Evolutionary conservation across 495 filamentous ascomycete genomes (phyloP).

Genomic region (Penicillium riverlandense): DNA sequence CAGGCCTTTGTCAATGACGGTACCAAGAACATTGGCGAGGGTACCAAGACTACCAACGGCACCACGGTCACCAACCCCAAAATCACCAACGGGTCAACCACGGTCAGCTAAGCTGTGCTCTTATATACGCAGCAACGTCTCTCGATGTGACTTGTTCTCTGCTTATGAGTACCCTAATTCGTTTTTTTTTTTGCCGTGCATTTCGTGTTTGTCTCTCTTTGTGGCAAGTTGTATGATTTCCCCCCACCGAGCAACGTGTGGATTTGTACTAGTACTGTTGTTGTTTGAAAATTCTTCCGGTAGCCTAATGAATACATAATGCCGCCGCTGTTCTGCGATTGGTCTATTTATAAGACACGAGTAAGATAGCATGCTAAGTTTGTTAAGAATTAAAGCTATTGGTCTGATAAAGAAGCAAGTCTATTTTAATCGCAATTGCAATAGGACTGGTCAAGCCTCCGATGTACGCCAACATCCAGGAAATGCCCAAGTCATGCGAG

Average conservation of each 20-base stretch:
- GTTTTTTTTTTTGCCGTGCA: constrained; percentile 4
- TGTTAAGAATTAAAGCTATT: too few relatives aligned
- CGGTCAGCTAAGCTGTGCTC: constrained; percentile 10
- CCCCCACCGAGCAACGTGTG: constrained; percentile 12
- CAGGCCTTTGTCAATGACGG: constrained; percentile 40
- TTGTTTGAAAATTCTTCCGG: constrained; percentile 2
- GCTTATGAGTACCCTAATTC: not conserved
- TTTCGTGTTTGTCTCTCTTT: constrained; percentile 1
- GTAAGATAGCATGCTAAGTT: too few relatives aligned
- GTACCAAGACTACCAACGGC: constrained; percentile 12
- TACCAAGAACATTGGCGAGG: constrained; percentile 6
- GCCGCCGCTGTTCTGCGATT: constrained; percentile 6
- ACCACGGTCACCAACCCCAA: constrained; percentile 1
- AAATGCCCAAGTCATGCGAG: too few relatives aligned
- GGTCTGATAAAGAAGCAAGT: too few relatives aligned
- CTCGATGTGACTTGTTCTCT: constrained; percentile 2
- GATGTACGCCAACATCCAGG: too few relatives aligned
- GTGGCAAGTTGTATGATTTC: constrained; percentile 17
- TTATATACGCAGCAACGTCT: not conserved
- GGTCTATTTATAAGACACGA: too few relatives aligned
- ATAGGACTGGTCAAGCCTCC: too few relatives aligned
- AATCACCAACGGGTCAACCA: constrained; percentile 15
- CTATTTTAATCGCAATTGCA: too few relatives aligned
- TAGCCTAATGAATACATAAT: constrained; percentile 21
- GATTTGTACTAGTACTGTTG: constrained; percentile 16